Base-by-base conservation (phyloP, 2,329 filamentous ascomycete species). In the Pseudomassariella vexata region DNA sequence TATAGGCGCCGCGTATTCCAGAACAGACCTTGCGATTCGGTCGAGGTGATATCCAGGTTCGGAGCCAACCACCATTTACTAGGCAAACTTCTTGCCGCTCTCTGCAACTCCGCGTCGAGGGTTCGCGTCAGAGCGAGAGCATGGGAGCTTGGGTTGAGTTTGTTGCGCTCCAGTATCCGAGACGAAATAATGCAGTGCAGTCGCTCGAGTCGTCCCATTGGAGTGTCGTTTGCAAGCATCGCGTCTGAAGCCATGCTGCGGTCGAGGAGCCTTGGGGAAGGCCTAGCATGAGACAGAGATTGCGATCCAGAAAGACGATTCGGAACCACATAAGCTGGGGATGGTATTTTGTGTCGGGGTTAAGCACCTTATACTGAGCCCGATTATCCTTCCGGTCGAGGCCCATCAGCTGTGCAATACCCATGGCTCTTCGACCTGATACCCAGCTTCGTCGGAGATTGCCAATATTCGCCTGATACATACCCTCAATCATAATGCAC, bases 401-500 rank as follows among this genome's bases (percentile, higher is more conserved):
- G 1, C 60, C 62, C 30, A 66, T 44, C 38, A 66, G 47, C 35
- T 68, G 65, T 0, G 62, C 64, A 8, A 68, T 55, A 6, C 51
- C 57, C 34, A 72, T 51, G 1, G 62, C 66, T 15, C 66, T 57
- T 3, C 70, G 61, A 21, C 55, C 56, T 0, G 55, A 50, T 4
- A 72, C 41, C 65, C 66, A 73, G 0, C 66, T 56, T 1, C 57
- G 53, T 0, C 65, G 60, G 3, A 71, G 50, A 18, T 65, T 59
- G 2, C 72, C 72, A 0, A 49, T 47, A 18, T 71, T 70, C 18
- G 61, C 62, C 6, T 65, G 52, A 40, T 63, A 68, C 15, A 69
- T 51, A 9, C 55, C 56, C 38, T 72, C 62, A 0, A 73, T 52
- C 40, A 72, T 55, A n/a, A 75, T 40, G 31, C 65, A 70, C 36